A percentile compares a stretch with the other conserved stretches of the same genome.
phyloP scores from a whole-genome alignment of 2,329 filamentous ascomycete genomes.

The Tetracladium maxilliforme region DNA sequence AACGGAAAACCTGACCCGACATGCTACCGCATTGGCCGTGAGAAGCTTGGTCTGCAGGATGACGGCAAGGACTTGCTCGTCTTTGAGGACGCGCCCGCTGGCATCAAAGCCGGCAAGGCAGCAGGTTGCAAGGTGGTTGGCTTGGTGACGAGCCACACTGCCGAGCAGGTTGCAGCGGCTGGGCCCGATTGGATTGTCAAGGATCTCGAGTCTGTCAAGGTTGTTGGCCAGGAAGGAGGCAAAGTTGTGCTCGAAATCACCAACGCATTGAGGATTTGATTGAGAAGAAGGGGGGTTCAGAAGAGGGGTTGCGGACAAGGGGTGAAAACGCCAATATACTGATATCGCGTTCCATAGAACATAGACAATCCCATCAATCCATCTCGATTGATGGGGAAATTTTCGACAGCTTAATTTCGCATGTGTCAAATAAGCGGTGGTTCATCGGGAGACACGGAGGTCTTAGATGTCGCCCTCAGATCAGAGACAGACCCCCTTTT shows the following conservation, averaged over 20 bases:
- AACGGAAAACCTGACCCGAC: conserved; percentile 65
- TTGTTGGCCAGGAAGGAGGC: conserved; percentile 27
- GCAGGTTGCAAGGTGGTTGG: conserved; percentile 55
- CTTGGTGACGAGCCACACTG: conserved; percentile 48
- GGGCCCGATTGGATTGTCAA: conserved; percentile 56
- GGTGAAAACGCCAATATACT: no score
- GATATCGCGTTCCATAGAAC: no score
- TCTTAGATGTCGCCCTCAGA: no score
- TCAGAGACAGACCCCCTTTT: no score
- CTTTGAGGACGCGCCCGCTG: conserved; percentile 56
- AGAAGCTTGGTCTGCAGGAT: conserved; percentile 34
- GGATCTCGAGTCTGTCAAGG: conserved; percentile 46
- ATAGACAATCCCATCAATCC: no score
- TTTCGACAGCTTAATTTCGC: no score
- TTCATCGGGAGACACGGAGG: no score
- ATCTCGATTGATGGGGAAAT: no score
- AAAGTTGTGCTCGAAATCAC: conserved; percentile 11
- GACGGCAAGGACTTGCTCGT: conserved; percentile 32
- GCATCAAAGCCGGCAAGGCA: conserved; percentile 53
- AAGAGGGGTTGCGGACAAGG: no score
- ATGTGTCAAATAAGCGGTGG: no score
- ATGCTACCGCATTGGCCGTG: conserved; percentile 56
- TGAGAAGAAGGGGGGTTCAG: no score
- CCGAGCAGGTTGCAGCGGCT: conserved; percentile 42
- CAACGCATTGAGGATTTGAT: conserved; percentile 7